Percentiles rank a stretch among this genome's conserved stretches.
Conservation (phyloP, 2,329 filamentous ascomycete genomes). For the Sarocladium strictum region DNA sequence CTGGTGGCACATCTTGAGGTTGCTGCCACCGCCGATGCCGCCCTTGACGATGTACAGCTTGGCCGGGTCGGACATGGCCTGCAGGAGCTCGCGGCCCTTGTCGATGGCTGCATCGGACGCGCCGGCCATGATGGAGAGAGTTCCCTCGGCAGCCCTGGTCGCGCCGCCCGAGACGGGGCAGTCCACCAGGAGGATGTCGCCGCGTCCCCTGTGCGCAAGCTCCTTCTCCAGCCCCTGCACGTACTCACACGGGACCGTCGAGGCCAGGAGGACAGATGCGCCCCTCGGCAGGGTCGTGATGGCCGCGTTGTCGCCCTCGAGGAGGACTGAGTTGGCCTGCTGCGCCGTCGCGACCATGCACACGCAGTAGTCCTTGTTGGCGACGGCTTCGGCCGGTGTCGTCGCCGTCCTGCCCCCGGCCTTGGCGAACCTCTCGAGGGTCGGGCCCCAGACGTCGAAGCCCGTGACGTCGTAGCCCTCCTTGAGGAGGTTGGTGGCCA, state of each 20-base stretch:
- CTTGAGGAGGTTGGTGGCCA: conserved; percentile 68
- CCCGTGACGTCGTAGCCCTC: conserved; percentile 62
- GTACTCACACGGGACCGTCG: conserved; percentile 64
- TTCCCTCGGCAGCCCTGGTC: conserved; percentile 49
- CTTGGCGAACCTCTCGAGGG: conserved; percentile 57
- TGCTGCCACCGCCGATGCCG: conserved; percentile 57
- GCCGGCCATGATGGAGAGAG: conserved; percentile 68
- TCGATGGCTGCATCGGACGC: conserved; percentile 50
- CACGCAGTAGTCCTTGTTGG: conserved; percentile 54
- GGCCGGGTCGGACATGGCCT: conserved; percentile 52
- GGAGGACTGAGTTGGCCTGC: conserved; percentile 61
- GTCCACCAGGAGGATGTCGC: conserved; percentile 48
- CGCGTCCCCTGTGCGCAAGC: conserved; percentile 47
- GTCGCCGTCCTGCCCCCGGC: conserved; percentile 55
- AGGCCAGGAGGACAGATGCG: conserved; percentile 60
- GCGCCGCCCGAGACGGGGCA: conserved; percentile 23
- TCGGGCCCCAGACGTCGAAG: conserved; percentile 64
- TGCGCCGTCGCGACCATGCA: conserved; percentile 72
- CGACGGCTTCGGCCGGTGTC: conserved; percentile 56
- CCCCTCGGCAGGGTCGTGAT: conserved; percentile 43
- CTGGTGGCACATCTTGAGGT: conserved; percentile 65
- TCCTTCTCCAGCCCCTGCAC: conserved; percentile 53
- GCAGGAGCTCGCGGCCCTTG: conserved; percentile 52
- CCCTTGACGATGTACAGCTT: conserved; percentile 60
- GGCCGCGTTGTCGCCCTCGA: conserved; percentile 50